Evolutionary conservation across 2,329 filamentous ascomycete genomes (phyloP).

Genomic region (Colletotrichum sp.): DNA sequence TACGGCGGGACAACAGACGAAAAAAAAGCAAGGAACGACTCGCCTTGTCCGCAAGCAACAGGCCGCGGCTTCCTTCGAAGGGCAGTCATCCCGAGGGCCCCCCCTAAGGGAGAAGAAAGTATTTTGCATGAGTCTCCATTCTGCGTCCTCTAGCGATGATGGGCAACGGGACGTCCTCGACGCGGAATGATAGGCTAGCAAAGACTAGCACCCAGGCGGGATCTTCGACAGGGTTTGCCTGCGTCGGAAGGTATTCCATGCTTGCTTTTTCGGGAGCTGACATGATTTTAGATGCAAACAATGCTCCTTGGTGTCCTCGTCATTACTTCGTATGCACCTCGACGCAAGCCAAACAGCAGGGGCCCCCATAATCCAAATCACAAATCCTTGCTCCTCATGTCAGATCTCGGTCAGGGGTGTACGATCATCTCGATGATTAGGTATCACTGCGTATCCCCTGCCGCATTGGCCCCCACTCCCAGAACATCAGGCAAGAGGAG

Average conservation of each 20-base stretch:
- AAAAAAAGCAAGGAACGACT: conserved; percentile 4
- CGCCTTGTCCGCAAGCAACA: not conserved
- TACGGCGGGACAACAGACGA: not conserved
- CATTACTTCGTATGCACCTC: not conserved
- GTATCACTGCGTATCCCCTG: not conserved
- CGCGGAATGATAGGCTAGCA: not conserved
- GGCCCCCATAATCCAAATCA: not conserved
- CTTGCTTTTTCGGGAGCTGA: conserved; percentile 16
- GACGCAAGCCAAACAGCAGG: not conserved
- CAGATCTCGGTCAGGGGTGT: not conserved
- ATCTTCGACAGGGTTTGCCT: not conserved
- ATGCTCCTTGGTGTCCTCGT: not conserved
- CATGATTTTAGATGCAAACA: conserved; percentile 3
- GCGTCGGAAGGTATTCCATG: not conserved
- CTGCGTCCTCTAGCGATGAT: not conserved
- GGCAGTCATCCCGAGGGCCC: not conserved
- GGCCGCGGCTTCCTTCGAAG: not conserved
- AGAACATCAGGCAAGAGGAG: not conserved
- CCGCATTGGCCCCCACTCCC: not conserved
- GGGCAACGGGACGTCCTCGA: not conserved
- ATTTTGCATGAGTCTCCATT: not conserved
- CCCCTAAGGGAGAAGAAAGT: not conserved
- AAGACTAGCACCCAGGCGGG: not conserved
- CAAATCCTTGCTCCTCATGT: not conserved
- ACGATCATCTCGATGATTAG: not conserved